These are phyloP conservation scores for Meyerozyma sp. DNA, from an alignment of 1,139 yeast species.

Conservation along the genomic window DNA sequence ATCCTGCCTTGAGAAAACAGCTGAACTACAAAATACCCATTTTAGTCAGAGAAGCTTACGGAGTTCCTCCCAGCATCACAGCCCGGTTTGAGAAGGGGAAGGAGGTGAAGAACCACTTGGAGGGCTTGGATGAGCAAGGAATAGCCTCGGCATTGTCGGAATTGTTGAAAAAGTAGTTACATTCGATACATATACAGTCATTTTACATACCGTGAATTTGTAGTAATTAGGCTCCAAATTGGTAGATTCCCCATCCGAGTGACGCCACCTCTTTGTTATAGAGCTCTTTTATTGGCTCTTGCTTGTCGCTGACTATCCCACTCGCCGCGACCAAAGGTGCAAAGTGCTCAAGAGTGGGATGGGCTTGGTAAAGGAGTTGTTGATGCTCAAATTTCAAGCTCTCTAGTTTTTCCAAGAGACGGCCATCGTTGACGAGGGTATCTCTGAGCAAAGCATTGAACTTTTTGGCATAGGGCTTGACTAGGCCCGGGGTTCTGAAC, in stretches of 20 bases:
- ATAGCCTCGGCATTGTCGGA: constrained; percentile 32
- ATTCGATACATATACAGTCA: background rate
- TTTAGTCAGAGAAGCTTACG: constrained; percentile 69
- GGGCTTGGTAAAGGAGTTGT: constrained; percentile 46
- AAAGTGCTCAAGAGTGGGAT: constrained; percentile 73
- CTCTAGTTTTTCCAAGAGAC: constrained; percentile 23
- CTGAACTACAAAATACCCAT: constrained; percentile 50
- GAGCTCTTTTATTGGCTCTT: constrained; percentile 35
- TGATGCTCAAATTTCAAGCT: constrained; percentile 23
- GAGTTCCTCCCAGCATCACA: constrained; percentile 65
- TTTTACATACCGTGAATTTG: background rate
- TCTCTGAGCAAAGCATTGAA: constrained; percentile 44
- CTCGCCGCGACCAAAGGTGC: constrained; percentile 67
- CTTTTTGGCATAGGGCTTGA: constrained; percentile 43
- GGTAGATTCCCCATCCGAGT: constrained; percentile 67
- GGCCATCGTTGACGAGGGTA: constrained; percentile 18
- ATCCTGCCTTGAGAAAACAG: constrained; percentile 52
- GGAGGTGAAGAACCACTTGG: constrained; percentile 37
- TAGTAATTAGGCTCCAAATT: constrained; percentile 22
- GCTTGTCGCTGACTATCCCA: constrained; percentile 32
- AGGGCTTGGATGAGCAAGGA: constrained; percentile 41
- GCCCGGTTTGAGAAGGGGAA: constrained; percentile 59
- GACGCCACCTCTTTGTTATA: constrained; percentile 41
- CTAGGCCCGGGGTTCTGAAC: constrained; percentile 13
- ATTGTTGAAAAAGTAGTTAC: constrained; percentile 25